These are phyloP conservation scores for Adansonia digitata DNA, from an alignment of 345 rosid genomes.

Conservation along the genomic window DNA sequence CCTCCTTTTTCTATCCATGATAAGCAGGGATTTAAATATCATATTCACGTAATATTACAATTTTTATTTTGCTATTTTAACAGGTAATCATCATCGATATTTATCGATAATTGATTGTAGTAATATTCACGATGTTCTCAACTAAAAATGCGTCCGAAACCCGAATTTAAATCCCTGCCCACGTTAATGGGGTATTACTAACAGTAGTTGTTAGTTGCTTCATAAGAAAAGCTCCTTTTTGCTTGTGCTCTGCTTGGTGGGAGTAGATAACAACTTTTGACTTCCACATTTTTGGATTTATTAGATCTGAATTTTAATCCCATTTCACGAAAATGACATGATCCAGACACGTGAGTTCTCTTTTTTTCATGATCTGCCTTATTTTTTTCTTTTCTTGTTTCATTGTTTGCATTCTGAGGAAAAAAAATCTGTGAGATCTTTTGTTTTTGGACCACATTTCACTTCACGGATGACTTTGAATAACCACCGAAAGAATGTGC, in stretches of 20 bases:
- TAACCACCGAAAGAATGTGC: not conserved
- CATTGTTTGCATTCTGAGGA: not conserved
- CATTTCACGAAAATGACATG: constrained; percentile 18
- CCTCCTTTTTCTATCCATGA: too few relatives aligned
- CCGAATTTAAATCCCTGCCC: too few relatives aligned
- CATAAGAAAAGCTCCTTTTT: not conserved
- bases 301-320: constrained; percentile 7
- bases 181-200: too few relatives aligned
- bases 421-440: not conserved
- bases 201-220: not conserved
- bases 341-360: constrained; percentile 12
- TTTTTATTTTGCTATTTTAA: too few relatives aligned
- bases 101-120: too few relatives aligned
- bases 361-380: not conserved
- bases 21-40: too few relatives aligned
- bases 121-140: too few relatives aligned
- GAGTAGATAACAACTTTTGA: constrained; percentile 6
- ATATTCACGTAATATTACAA: too few relatives aligned
- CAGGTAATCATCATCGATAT: too few relatives aligned
- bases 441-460: not conserved
- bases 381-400: not conserved
- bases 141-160: too few relatives aligned
- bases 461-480: not conserved
- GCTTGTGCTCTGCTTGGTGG: not conserved
- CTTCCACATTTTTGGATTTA: not conserved